Percentiles rank a stretch among this genome's conserved stretches.
Conservation (phyloP, 2,329 filamentous ascomycete species). For the Aspergillus udagawae region DNA sequence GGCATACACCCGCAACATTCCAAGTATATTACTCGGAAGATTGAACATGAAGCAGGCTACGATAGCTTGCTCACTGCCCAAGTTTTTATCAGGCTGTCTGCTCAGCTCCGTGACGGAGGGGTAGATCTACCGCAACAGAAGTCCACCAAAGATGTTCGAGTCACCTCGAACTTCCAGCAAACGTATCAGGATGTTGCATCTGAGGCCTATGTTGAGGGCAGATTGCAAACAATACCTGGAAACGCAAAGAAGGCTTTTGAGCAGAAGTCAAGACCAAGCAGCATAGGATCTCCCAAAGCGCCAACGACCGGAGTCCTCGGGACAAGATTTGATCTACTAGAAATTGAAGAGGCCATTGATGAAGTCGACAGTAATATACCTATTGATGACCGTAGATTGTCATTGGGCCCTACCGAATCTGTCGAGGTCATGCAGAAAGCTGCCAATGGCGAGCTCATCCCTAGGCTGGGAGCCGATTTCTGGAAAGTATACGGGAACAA, state of each 20-base stretch:
- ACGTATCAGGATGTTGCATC: not conserved
- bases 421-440: constrained; percentile 20
- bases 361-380: not conserved
- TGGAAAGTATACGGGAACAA: constrained; percentile 59
- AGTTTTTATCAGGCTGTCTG: constrained; percentile 54
- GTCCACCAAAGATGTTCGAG: not conserved
- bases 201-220: not conserved
- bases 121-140: not conserved
- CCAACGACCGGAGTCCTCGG: constrained; percentile 9
- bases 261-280: not conserved
- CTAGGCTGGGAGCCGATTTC: constrained; percentile 49
- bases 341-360: constrained; percentile 15
- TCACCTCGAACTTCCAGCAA: not conserved
- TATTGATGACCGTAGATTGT: not conserved
- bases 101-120: constrained; percentile 45
- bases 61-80: constrained; percentile 60
- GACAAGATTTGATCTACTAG: constrained; percentile 27
- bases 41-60: constrained; percentile 58
- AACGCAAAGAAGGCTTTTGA: not conserved
- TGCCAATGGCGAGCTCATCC: constrained; percentile 45
- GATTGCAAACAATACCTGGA: not conserved
- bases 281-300: not conserved
- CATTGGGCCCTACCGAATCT: not conserved
- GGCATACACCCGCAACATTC: constrained; percentile 28
- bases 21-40: constrained; percentile 26